Evolutionary conservation across 1,139 yeast species (phyloP).

Genomic region (Pichia sp.): DNA sequence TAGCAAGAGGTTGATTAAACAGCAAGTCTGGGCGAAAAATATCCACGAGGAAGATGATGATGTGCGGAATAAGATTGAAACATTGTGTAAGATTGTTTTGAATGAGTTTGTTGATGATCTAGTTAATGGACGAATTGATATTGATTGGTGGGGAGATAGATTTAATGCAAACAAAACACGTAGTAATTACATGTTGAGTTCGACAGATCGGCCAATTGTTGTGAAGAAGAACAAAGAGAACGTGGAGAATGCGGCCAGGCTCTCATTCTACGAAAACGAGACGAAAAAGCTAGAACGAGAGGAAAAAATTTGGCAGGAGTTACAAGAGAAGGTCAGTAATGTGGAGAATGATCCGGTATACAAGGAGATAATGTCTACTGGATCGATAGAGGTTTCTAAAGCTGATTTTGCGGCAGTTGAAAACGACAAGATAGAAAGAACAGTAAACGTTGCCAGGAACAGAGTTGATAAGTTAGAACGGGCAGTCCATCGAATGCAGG

Average conservation of each 20-base stretch:
- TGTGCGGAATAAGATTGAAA: conserved; percentile 24
- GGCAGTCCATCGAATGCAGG: neutral
- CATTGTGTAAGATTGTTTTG: conserved; percentile 49
- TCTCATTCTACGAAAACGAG: conserved; percentile 41
- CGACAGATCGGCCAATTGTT: conserved; percentile 22
- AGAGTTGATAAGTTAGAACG: conserved; percentile 1
- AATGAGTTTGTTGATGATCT: conserved; percentile 60
- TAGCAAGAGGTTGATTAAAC: conserved; percentile 38
- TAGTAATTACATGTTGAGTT: neutral
- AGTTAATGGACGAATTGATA: conserved; percentile 50
- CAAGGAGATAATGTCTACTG: no score
- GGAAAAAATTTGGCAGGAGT: conserved; percentile 26
- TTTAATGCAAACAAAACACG: no score
- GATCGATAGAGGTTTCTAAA: no score
- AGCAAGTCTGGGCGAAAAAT: conserved; percentile 1
- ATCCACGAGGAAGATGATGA: conserved; percentile 17
- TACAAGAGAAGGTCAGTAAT: neutral
- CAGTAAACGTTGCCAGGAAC: neutral
- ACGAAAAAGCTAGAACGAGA: conserved; percentile 42
- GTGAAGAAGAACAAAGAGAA: conserved; percentile 55
- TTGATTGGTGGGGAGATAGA: conserved; percentile 68
- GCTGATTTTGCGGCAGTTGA: no score
- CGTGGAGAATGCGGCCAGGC: conserved; percentile 41
- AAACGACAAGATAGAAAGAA: no score
- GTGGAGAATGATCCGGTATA: no score